These are phyloP conservation scores for Chiua sp. DNA, from an alignment of 1,284 basidiomycete genomes.

Conservation along the genomic window DNA sequence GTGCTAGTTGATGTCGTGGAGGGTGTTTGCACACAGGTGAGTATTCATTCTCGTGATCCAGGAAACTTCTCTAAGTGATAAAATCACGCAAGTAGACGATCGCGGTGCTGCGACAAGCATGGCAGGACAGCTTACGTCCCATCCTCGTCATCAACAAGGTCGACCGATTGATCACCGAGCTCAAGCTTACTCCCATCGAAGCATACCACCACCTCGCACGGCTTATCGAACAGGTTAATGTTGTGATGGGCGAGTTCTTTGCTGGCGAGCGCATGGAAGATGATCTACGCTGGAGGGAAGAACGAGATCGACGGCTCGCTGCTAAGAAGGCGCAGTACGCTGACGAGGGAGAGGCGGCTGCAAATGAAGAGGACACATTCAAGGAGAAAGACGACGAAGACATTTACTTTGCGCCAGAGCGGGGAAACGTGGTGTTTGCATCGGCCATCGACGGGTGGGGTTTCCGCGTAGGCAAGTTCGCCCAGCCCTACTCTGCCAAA, in stretches of 20 bases:
- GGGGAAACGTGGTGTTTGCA: constrained; percentile 97
- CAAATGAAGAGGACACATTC: constrained; percentile 67
- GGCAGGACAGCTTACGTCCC: constrained; percentile 89
- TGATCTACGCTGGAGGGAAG: constrained; percentile 93
- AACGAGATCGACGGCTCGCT: constrained; percentile 82
- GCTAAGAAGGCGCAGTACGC: constrained; percentile 73
- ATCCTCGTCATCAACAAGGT: constrained; percentile 98
- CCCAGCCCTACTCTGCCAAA: constrained; percentile 91
- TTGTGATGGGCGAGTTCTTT: constrained; percentile 97
- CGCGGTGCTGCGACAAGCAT: constrained; percentile 94
- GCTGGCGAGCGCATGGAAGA: constrained; percentile 98
- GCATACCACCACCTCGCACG: constrained; percentile 95
- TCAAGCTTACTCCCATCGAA: constrained; percentile 92
- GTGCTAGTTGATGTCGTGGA: constrained; percentile 99
- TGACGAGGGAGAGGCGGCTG: constrained; percentile 66
- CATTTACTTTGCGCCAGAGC: constrained; percentile 96
- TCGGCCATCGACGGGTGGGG: constrained; percentile 99
- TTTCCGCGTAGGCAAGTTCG: constrained; percentile 94
- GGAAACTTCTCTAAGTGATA: neutral
- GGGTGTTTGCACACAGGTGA: constrained; percentile 96
- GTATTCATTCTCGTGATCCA: constrained; percentile 27
- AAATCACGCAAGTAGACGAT: constrained; percentile 72
- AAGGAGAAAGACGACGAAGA: constrained; percentile 98
- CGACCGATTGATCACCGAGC: constrained; percentile 94
- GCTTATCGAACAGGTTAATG: constrained; percentile 97